Percentiles rank a stretch among this genome's conserved stretches.
Conservation (phyloP, 345 rosid genomes). For the Euphorbia lathyris region DNA sequence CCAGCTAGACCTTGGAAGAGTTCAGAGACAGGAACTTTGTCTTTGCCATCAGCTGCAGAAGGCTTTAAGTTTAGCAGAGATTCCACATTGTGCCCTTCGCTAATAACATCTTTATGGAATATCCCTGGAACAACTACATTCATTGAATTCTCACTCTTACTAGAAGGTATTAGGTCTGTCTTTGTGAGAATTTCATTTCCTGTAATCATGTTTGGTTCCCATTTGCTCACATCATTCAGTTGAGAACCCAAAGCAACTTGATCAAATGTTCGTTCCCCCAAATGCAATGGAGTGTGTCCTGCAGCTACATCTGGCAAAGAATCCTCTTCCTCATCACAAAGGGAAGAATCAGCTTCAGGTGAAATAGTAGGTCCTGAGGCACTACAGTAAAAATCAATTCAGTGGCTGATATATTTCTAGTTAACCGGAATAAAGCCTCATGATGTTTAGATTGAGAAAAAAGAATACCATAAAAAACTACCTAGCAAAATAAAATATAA, state of each 20-base stretch:
- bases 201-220: constrained; percentile 16
- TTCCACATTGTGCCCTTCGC: constrained; percentile 23
- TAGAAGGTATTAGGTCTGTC: constrained; percentile 30
- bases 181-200: constrained; percentile 25
- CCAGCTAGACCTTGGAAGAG: constrained; percentile 29
- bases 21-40: constrained; percentile 27
- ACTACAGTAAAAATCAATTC: constrained; percentile 42
- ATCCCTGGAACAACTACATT: constrained; percentile 18
- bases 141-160: constrained; percentile 29
- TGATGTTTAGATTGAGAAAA: background rate
- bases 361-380: constrained; percentile 36
- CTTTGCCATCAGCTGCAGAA: constrained; percentile 31
- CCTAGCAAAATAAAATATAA: constrained; percentile 80
- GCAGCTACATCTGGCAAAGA: constrained; percentile 24
- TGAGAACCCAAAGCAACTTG: constrained; percentile 19
- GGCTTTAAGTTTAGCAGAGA: constrained; percentile 17
- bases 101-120: constrained; percentile 11
- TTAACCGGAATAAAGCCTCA: background rate
- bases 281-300: constrained; percentile 32
- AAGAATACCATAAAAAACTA: constrained; percentile 26
- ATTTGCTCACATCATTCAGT: constrained; percentile 19
- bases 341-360: constrained; percentile 31
- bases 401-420: constrained; percentile 9
- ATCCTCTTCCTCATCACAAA: constrained; percentile 58
- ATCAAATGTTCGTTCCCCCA: constrained; percentile 28